Evolutionary conservation across 495 filamentous ascomycete genomes (phyloP), one percentile per base, ranked within the genome.

Genomic region (Cercophora scortea): DNA sequence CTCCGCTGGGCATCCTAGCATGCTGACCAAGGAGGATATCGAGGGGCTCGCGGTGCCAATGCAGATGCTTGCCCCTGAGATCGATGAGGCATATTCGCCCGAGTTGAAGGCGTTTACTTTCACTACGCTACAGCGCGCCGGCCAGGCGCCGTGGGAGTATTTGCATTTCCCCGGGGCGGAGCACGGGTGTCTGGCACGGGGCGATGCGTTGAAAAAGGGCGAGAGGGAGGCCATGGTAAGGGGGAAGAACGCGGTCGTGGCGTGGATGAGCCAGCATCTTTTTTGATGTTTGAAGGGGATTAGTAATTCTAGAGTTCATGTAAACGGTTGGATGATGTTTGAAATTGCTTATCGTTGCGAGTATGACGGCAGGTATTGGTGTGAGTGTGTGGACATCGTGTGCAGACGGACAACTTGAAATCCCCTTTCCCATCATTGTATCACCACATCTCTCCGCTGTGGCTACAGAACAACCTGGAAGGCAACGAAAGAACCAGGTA

Each of bases 1-100:
- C 32, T 70, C 73, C 0, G 69, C 65, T 5, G 81, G 68, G 1
- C 82, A 85, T 62, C 82, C 82, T 1, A 75, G 70, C 8, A 57
- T 71, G 17, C 47, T 81, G 12, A 70, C 61, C 0, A 63, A 74
- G 50, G 55, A 63, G 41, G 81, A 85, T 56, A 68, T 85, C n/a
- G 66, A 78, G 15, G 67, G 59, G 6, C 58, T 83, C 5, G 45
- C 43, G 4, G 79, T 81, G 32, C 79, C 83, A 0, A 64, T 76
- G 36, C 81, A 85, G 65, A 63, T 84, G 16, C 55, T 82, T 9
- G 80, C 81, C 16, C 79, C 81, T 0, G 81, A 85, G 62, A 52
- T 65, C 43, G 82, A 86, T 57, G 49, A 34, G 0, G 38, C 51
- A 47, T 82, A 69, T 53, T 66, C 74, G 13, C 51, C 64, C 0